Evolutionary conservation across 163 green algal genomes (phyloP).

Genomic region (Scenedesmus sp.): DNA sequence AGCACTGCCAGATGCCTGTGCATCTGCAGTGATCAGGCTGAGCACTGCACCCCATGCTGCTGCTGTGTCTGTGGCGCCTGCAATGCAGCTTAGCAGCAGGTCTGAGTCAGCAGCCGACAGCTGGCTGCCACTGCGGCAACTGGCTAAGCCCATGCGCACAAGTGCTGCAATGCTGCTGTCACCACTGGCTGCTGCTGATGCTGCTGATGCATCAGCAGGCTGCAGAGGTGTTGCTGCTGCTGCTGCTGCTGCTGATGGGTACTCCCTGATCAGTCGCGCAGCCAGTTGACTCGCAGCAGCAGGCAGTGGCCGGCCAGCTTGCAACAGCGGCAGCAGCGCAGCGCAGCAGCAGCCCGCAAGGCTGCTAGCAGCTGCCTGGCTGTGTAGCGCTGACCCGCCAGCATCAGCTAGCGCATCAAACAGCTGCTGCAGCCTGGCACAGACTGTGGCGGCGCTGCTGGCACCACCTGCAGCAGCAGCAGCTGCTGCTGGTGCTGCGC

Average conservation of each 20-base stretch:
- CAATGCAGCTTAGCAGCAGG: constrained; percentile 40
- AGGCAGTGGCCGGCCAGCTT: constrained; percentile 31
- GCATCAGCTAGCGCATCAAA: constrained; percentile 21
- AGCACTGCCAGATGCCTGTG: background rate
- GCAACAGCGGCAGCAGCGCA: constrained; percentile 45
- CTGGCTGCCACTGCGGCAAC: background rate
- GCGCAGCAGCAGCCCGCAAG: constrained; percentile 21
- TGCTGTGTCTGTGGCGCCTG: background rate
- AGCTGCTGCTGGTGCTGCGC: constrained; percentile 5
- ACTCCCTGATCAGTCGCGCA: constrained; percentile 13
- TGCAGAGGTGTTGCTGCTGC: background rate
- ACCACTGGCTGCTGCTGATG: background rate
- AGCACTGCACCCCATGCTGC: constrained; percentile 18
- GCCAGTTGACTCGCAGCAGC: constrained; percentile 13
- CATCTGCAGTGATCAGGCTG: background rate
- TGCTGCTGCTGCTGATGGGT: constrained; percentile 14
- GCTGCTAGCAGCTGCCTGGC: background rate
- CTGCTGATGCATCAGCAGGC: background rate
- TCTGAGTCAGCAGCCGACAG: constrained; percentile 9
- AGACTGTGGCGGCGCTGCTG: background rate
- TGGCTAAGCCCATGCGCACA: background rate
- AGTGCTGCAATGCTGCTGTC: constrained; percentile 36
- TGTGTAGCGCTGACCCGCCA: background rate
- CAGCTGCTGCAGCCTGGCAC: constrained; percentile 22
- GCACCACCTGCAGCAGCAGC: background rate